Evolutionary conservation across 768 basidiomycete species (phyloP), one percentile per base, ranked within the genome.

Genomic region (Kwoniella botswanensis): DNA sequence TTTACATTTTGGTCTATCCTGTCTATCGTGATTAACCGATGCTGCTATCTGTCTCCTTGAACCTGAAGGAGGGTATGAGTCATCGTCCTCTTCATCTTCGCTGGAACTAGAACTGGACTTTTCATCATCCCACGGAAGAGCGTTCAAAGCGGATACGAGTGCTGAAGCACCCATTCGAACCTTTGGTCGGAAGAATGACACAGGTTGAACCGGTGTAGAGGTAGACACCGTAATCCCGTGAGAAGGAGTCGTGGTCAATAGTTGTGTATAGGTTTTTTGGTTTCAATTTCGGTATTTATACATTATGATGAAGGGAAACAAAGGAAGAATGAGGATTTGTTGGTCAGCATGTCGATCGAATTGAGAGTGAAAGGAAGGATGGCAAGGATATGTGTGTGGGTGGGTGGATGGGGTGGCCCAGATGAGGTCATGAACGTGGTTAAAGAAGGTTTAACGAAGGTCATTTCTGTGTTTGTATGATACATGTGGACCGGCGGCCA

Each of bases 131-230:
- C 73, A 74, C 5, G 80, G 76, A 26, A 81, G 43, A 6, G 80
- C 76, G 46, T 77, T 77, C 41, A 81, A 52, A 22, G 80, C 80
- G 4, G 80, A 81, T 21, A 81, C 67, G 52, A 81, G 73, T 43
- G 80, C 80, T 26, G 80, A 81, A 24, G 80, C 72, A 41, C 80
- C 80, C 78, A 81, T 77, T 26, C 78, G 76, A 35, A 78, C 72
- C 77, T 81, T 63, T 64, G 46, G 59, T 13, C 41, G 52, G 59
- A 56, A 56, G 57, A 35, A 63, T 35, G 57, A 55, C 21, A 55
- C 55, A 58, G 29, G 54, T 12, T 50, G 46, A 50, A 15, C 18
- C 46, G 21, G 17, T 22, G 58, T 62, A 22, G 21, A 24, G n/a
- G 58, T 62, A 22, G 50, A 29, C 54, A 56, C 44, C 35, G 58